These are phyloP conservation scores for Coprinellus micaceus DNA, from an alignment of 768 basidiomycete species.

Conservation along the genomic window DNA sequence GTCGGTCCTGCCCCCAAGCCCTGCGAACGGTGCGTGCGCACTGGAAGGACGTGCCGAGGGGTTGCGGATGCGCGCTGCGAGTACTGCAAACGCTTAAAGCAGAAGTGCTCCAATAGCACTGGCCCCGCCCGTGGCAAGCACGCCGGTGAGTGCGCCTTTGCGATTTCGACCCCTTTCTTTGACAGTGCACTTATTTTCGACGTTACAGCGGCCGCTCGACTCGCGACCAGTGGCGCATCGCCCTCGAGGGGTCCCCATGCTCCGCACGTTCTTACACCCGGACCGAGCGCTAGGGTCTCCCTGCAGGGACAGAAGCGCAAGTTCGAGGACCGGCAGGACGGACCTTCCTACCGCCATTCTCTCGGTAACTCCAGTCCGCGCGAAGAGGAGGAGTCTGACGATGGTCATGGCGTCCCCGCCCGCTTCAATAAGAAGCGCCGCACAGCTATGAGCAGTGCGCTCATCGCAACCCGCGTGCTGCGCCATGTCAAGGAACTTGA, in stretches of 20 bases:
- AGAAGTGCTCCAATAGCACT: constrained; percentile 45
- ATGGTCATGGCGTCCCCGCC: constrained; percentile 26
- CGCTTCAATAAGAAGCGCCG: constrained; percentile 32
- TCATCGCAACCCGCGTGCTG: constrained; percentile 26
- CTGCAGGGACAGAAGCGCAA: constrained; percentile 25
- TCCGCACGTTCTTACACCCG: neutral
- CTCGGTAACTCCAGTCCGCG: constrained; percentile 19
- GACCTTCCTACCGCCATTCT: constrained; percentile 15
- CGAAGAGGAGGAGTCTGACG: constrained; percentile 33
- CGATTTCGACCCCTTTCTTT: neutral
- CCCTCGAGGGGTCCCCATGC: constrained; percentile 13
- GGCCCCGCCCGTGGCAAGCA: constrained; percentile 41
- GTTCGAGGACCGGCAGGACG: constrained; percentile 1
- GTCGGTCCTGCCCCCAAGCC: constrained; percentile 28
- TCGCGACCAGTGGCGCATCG: constrained; percentile 17
- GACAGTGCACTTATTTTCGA: constrained; percentile 8
- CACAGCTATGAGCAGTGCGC: constrained; percentile 23
- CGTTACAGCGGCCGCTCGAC: constrained; percentile 20
- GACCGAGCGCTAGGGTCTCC: neutral
- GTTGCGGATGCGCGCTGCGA: constrained; percentile 42
- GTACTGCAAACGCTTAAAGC: constrained; percentile 43
- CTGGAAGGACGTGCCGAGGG: constrained; percentile 40
- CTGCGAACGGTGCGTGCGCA: constrained; percentile 44
- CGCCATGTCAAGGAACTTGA: constrained; percentile 35
- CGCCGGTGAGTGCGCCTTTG: constrained; percentile 26